Evolutionary conservation across 2,329 filamentous ascomycete species (phyloP), one percentile per base, ranked within the genome.

Genomic region (Diaporthe australafricana): DNA sequence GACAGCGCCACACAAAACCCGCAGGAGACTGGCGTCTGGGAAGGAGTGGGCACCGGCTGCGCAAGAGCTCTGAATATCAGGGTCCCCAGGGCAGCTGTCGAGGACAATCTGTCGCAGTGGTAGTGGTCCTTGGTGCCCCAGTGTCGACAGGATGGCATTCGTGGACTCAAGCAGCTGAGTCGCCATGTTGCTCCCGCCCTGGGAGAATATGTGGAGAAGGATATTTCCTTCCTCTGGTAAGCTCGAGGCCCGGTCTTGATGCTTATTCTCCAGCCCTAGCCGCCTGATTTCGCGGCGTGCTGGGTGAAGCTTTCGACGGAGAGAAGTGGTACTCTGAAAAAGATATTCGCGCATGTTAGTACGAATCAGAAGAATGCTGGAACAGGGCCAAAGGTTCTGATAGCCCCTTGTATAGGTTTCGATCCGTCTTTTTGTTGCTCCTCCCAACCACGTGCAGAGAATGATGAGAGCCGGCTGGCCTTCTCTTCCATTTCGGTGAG

Each of bases 391-490:
- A 2, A 48, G 42, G 11, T 12, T 52, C 45, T 68, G 53, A 55
- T 73, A 73, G 16, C 68, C 68, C 30, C 48, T 27, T 12, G 71
- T 73, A 20, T 73, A 73, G 11, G 42, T 67, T 25, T 73, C 60
- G 53, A 73, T 73, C 2, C 71, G 62, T 62, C 68, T 73, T 16
- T 25, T 50, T 9, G 68, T 73, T 30, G 71, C 71, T 3, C 71
- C 71, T 52, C 71, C 71, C 3, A 73, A 38, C 71, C 71, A 73
- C 4, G 71, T 73, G 35, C 71, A 73, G 5, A 73, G 30, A 20
- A 73, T 57, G 48, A 73, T 71, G 38, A 73, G 68, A 47, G 68
- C 45, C n/a, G 71, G 71, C 25, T 45, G 30, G 22, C 40, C 12
- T 16, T 8, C 55, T 30, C 27, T 22, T n/a, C 32, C 14, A 16